Percentiles rank a stretch among this genome's conserved stretches.
These are phyloP conservation scores for Auriculariales sp. DNA, from an alignment of 768 basidiomycete species.

Conservation along the genomic window DNA sequence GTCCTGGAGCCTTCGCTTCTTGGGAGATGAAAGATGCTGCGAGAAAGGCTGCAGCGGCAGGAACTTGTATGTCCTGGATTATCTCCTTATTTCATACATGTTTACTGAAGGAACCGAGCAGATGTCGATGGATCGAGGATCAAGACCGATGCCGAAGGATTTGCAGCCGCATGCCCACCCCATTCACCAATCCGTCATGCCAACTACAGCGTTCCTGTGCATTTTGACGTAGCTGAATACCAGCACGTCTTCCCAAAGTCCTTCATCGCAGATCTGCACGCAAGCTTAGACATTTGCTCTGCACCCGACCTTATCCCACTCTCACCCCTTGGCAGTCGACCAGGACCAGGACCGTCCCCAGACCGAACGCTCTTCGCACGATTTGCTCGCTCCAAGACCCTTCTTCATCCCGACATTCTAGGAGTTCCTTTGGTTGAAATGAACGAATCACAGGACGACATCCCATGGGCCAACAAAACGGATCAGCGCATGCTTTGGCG, in stretches of 20 bases:
- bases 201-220: background rate
- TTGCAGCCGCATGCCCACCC: slow-evolving; percentile 18
- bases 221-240: slow-evolving; percentile 1
- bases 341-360: no score
- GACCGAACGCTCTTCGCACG: slow-evolving; percentile 29
- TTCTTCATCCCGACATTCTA: slow-evolving; percentile 41
- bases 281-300: slow-evolving; percentile 35
- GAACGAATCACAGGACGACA: no score
- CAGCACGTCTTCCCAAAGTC: slow-evolving; percentile 5
- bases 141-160: slow-evolving; percentile 11
- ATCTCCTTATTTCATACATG: background rate
- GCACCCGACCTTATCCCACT: slow-evolving; percentile 22
- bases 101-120: slow-evolving; percentile 15
- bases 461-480: slow-evolving; percentile 47
- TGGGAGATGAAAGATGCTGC: slow-evolving; percentile 14
- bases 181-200: background rate
- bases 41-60: slow-evolving; percentile 19
- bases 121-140: slow-evolving; percentile 16
- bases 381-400: slow-evolving; percentile 36
- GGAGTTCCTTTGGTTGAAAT: background rate
- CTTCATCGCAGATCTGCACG: slow-evolving; percentile 35
- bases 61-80: slow-evolving; percentile 5
- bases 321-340: slow-evolving; percentile 41
- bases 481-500: slow-evolving; percentile 57
- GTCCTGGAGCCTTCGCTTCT: no score